A percentile compares a stretch with the other conserved stretches of the same genome.
These are phyloP conservation scores for Mycena metata DNA, from an alignment of 768 basidiomycete species.

Conservation along the genomic window DNA sequence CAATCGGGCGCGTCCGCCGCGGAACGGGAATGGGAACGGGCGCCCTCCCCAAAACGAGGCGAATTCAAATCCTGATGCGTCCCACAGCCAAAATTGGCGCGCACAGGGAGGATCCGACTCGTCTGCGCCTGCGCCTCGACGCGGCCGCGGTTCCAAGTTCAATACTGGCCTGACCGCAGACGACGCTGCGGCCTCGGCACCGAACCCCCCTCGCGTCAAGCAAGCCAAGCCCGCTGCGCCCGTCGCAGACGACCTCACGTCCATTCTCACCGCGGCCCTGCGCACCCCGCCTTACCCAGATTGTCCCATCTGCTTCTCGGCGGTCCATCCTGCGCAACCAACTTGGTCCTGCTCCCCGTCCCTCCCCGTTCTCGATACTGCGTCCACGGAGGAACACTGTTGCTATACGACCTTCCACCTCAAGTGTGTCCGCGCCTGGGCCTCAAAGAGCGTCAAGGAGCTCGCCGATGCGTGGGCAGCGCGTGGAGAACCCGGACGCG, in stretches of 20 bases:
- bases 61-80: conserved; percentile 6
- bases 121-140: conserved; percentile 1
- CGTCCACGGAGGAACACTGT: conserved; percentile 58
- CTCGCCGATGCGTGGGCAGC: conserved; percentile 79
- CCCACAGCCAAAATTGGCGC: conserved; percentile 26
- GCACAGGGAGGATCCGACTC: neutral
- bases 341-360: conserved; percentile 91
- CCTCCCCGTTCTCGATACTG: conserved; percentile 57
- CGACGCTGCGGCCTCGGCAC: conserved; percentile 13
- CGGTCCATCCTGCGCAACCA: conserved; percentile 82
- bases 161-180: conserved; percentile 49
- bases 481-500: conserved; percentile 70
- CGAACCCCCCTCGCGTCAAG: conserved; percentile 22
- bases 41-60: neutral
- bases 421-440: conserved; percentile 92
- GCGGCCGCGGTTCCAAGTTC: conserved; percentile 53
- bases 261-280: conserved; percentile 74
- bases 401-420: conserved; percentile 96
- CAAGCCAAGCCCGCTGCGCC: conserved; percentile 38
- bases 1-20: conserved; percentile 15
- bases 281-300: conserved; percentile 81
- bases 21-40: neutral
- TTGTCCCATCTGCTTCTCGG: conserved; percentile 86
- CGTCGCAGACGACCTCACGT: conserved; percentile 78
- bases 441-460: conserved; percentile 82